Evolutionary conservation across 306 rosid genomes (phyloP), one percentile per base, ranked within the genome.

Genomic region (Castanopsis chinensis): DNA sequence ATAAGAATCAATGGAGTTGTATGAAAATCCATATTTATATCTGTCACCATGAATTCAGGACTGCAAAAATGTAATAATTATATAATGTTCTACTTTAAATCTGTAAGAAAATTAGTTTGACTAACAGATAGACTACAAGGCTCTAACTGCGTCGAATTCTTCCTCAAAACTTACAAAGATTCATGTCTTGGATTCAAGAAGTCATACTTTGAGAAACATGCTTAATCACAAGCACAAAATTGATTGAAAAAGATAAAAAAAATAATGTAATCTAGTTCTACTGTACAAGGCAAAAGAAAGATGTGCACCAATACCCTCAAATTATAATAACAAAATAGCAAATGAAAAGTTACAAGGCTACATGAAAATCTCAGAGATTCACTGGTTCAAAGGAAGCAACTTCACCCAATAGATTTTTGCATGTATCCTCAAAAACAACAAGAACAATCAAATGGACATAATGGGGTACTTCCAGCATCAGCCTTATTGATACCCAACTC

Each of bases 401-500:
- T 13, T n/a, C 53, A 64, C 21, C 76, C 23, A 49, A 4, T 9
- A 18, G 3, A 37, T 23, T 72, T 23, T 49, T 6, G 71, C 65
- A 71, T 35, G 69, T 33, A 69, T 17, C 82, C 69, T 90, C 82
- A 91, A 76, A 90, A 93, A 90, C 97, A 93, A 80, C 97, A 93
- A 65, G 90, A 82, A 69, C 98, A 93, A 84, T 93, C 97, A 83
- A 93, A 93, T 57, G 98, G 98, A 75, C 95, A 93, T 35, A 91
- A 90, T 2, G 90, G 84, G 9, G 98, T 93, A 80, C 64, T 82
- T 80, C 98, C 98, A 58, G 91, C 97, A 78, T 89, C 91, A 9
- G 76, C 78, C 6, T 79, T 91, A 78, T 25, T 67, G 73, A 90
- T 28, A 63, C 92, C 81, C 85, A 94, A 81, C 78, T 92, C 97